phyloP scores from a whole-genome alignment of 176 grass and related monocot species.

The Saccharum officinarum region DNA sequence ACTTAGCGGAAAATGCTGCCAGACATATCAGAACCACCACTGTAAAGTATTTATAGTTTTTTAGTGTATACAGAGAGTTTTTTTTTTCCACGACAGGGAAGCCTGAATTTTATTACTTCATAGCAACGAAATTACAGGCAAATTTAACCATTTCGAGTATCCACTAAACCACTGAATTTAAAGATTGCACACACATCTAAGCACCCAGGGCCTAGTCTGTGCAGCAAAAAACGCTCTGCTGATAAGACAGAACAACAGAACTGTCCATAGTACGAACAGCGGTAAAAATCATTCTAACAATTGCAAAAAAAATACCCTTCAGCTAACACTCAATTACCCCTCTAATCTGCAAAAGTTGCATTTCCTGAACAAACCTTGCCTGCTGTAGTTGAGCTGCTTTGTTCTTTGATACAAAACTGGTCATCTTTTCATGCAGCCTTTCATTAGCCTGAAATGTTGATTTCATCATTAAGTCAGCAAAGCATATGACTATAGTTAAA shows the following conservation, averaged over 20 bases:
- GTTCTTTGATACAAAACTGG: slow-evolving; percentile 79
- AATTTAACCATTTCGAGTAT: background rate
- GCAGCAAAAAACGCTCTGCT: background rate
- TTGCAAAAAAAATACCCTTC: background rate
- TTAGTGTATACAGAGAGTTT: background rate
- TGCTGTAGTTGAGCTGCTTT: slow-evolving; percentile 88
- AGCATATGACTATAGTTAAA: background rate
- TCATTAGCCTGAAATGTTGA: slow-evolving; percentile 59
- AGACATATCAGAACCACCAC: background rate
- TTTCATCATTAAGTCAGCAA: background rate
- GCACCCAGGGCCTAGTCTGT: background rate
- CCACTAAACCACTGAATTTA: background rate
- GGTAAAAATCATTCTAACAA: background rate
- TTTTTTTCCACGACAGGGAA: background rate
- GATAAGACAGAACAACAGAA: background rate
- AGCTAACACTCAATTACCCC: background rate
- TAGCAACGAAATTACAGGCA: background rate
- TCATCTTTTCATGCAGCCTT: slow-evolving; percentile 90
- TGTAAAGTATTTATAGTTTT: background rate
- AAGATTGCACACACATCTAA: background rate
- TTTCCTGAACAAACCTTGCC: slow-evolving; percentile 51
- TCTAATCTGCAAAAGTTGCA: background rate
- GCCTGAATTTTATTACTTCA: background rate
- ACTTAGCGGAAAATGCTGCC: background rate
- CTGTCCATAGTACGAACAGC: background rate